Percentiles rank a stretch among this genome's conserved stretches.
Evolutionary conservation across 1,139 yeast species (phyloP).

Genomic region (Yamadazyma diospyri): DNA sequence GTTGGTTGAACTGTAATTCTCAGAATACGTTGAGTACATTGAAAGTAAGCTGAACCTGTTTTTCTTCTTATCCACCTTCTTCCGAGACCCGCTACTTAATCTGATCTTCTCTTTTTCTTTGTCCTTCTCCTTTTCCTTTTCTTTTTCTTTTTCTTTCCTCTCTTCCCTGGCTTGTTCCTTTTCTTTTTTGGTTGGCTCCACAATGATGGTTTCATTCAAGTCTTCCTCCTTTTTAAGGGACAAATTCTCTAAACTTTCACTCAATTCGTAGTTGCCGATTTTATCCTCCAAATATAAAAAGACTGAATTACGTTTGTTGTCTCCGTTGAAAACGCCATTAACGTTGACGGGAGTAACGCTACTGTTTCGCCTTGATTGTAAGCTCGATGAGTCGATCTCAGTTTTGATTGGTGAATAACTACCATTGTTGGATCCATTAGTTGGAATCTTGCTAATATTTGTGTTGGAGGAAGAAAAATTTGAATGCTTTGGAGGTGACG

Average conservation of each 20-base stretch:
- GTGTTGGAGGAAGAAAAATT: constrained; percentile 3
- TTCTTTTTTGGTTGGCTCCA: neutral
- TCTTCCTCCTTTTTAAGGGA: constrained; percentile 4
- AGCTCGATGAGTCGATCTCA: constrained; percentile 13
- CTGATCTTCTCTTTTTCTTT: constrained; percentile 3
- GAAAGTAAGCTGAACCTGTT: constrained; percentile 53
- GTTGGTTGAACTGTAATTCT: constrained; percentile 15
- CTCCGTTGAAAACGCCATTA: constrained; percentile 38
- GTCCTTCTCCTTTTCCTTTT: constrained; percentile 2
- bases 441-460: constrained; percentile 6
- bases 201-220: neutral
- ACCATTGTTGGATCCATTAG: constrained; percentile 7
- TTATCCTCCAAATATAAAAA: constrained; percentile 46
- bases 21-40: constrained; percentile 38
- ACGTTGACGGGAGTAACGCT: constrained; percentile 47
- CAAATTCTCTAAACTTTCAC: constrained; percentile 16
- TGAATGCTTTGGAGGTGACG: constrained; percentile 9
- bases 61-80: constrained; percentile 35
- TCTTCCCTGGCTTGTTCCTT: neutral
- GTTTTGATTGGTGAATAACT: constrained; percentile 16
- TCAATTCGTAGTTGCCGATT: constrained; percentile 41
- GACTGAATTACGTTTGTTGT: constrained; percentile 38
- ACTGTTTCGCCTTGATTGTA: constrained; percentile 35
- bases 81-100: constrained; percentile 8
- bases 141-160: neutral